Percentiles rank a stretch among this genome's conserved stretches.
These are phyloP conservation scores for Candida vaughaniae DNA, from an alignment of 805 yeast species.

Conservation along the genomic window DNA sequence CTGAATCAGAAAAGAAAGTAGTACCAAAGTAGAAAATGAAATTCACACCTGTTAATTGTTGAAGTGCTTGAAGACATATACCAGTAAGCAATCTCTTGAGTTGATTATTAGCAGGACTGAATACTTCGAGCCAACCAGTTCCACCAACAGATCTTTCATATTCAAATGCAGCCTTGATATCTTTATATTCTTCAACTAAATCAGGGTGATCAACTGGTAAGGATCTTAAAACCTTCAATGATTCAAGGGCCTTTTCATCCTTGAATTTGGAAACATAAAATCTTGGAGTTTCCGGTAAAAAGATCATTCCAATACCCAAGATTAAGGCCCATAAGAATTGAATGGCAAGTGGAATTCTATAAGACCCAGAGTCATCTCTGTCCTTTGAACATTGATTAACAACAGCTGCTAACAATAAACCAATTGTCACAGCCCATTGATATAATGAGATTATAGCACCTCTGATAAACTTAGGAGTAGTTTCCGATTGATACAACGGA, in stretches of 20 bases:
- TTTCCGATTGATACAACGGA: conserved; percentile 76
- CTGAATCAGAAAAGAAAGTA: conserved; percentile 36
- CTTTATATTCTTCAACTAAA: conserved; percentile 42
- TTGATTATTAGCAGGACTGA: conserved; percentile 39
- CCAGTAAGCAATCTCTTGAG: conserved; percentile 39
- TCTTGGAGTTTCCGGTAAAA: conserved; percentile 58
- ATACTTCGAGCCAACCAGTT: conserved; percentile 31
- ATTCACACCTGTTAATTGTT: conserved; percentile 44
- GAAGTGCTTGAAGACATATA: conserved; percentile 40
- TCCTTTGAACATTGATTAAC: conserved; percentile 44
- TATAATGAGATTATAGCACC: conserved; percentile 49
- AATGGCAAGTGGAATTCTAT: conserved; percentile 56
- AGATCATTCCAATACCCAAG: conserved; percentile 53
- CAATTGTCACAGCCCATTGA: conserved; percentile 42
- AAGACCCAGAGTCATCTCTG: conserved; percentile 21
- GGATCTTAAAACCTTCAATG: conserved; percentile 54
- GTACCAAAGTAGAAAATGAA: conserved; percentile 46
- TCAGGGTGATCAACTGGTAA: conserved; percentile 39
- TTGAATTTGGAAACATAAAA: conserved; percentile 41
- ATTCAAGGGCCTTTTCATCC: conserved; percentile 38
- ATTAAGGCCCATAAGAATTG: conserved; percentile 43
- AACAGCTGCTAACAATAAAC: conserved; percentile 52
- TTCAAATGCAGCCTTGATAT: conserved; percentile 45
- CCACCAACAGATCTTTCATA: conserved; percentile 41
- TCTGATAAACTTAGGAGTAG: conserved; percentile 72